phyloP scores from a whole-genome alignment of 2,329 filamentous ascomycete species.

The Neonectria ditissima region DNA sequence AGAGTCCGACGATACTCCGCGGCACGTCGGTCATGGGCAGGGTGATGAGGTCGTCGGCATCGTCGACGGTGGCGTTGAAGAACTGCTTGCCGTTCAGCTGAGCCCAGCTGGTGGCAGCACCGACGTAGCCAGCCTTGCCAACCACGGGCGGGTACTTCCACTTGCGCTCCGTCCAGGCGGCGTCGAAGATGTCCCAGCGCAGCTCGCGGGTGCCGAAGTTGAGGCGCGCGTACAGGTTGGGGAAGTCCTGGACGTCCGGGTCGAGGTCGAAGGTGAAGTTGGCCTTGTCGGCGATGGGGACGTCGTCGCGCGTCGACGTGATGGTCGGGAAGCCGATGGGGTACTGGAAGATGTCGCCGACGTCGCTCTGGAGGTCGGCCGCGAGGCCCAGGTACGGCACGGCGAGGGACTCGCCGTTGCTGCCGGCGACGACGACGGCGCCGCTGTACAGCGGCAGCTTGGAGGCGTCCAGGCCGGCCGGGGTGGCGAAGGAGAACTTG shows the following conservation, averaged over 20 bases:
- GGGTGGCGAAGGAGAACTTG: constrained; percentile 17
- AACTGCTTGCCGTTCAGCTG: background rate
- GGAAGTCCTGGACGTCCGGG: constrained; percentile 30
- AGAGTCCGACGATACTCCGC: constrained; percentile 12
- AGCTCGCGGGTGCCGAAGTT: constrained; percentile 40
- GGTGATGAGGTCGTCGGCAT: constrained; percentile 3
- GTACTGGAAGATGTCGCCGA: constrained; percentile 3
- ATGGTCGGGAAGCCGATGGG: constrained; percentile 1
- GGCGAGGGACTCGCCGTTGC: constrained; percentile 17
- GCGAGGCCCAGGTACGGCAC: constrained; percentile 16
- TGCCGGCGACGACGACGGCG: constrained; percentile 8
- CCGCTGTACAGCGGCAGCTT: constrained; percentile 28
- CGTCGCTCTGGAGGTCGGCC: constrained; percentile 3
- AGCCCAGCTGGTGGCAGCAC: constrained; percentile 17
- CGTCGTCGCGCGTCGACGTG: background rate
- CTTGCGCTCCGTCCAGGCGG: constrained; percentile 8
- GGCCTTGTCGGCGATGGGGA: constrained; percentile 2
- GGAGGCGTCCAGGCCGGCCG: constrained; percentile 4
- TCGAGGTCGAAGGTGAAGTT: constrained; percentile 32
- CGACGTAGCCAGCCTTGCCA: constrained; percentile 21
- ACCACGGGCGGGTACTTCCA: constrained; percentile 24
- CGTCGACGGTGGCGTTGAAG: background rate
- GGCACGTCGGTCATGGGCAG: constrained; percentile 8
- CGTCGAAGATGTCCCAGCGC: constrained; percentile 36
- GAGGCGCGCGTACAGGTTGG: constrained; percentile 35